Evolutionary conservation across 2,329 filamentous ascomycete genomes (phyloP).

Genomic region (Aspergillus nomiae): DNA sequence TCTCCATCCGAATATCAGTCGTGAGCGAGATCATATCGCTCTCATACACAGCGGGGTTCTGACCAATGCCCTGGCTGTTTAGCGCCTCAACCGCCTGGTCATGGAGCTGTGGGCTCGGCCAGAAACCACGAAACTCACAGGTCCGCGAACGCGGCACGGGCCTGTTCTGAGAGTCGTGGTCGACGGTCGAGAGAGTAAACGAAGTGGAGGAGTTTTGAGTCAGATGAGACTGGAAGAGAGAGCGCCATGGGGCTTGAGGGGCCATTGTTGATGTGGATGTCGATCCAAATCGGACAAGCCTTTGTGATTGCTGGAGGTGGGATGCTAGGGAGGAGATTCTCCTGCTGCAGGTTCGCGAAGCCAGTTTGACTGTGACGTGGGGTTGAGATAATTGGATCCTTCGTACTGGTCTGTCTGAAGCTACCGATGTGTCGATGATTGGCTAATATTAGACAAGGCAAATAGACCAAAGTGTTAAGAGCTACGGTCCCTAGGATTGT

Average conservation of each 20-base stretch:
- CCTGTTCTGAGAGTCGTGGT: slow-evolving; percentile 15
- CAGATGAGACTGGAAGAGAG: slow-evolving; percentile 28
- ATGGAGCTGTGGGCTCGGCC: slow-evolving; percentile 64
- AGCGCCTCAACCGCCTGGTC: slow-evolving; percentile 74
- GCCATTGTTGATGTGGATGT: slow-evolving; percentile 10
- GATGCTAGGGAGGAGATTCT: neutral
- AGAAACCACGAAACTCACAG: slow-evolving; percentile 85
- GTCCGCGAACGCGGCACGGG: slow-evolving; percentile 49
- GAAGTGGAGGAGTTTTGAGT: slow-evolving; percentile 24
- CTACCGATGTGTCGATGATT: neutral
- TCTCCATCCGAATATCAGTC: slow-evolving; percentile 85
- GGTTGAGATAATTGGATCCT: neutral
- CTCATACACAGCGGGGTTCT: slow-evolving; percentile 70
- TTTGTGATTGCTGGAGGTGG: neutral
- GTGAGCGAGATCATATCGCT: slow-evolving; percentile 82
- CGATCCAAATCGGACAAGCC: neutral
- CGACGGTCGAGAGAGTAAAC: slow-evolving; percentile 32
- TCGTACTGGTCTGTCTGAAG: neutral
- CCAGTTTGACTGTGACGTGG: neutral
- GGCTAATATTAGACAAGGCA: neutral
- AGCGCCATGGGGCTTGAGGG: slow-evolving; percentile 31
- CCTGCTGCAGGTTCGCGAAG: neutral
- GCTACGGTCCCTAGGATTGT: neutral
- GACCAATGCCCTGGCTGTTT: slow-evolving; percentile 35
- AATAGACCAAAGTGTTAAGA: neutral